phyloP scores from a whole-genome alignment of 257 asterid species.

The Plantago ovata region DNA sequence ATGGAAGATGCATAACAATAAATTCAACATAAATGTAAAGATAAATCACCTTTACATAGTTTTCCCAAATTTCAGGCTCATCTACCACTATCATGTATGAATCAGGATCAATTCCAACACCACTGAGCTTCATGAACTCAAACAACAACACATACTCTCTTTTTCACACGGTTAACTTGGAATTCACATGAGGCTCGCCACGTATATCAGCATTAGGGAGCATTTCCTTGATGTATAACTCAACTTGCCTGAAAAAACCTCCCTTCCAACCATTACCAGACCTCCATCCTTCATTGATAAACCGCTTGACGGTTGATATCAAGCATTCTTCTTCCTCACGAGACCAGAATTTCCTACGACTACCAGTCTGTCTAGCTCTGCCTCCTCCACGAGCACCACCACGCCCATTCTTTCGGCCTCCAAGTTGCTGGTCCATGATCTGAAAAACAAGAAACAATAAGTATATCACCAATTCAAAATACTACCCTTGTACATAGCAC shows the following conservation, averaged over 20 bases:
- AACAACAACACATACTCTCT: neutral
- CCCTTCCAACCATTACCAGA: constrained; percentile 1
- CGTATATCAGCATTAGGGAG: neutral
- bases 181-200: neutral
- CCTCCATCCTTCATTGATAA: constrained; percentile 2
- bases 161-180: neutral
- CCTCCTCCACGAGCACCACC: neutral
- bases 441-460: neutral
- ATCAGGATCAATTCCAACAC: neutral
- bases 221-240: neutral
- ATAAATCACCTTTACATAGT: neutral
- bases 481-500: too few species aligned
- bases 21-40: neutral
- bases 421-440: neutral
- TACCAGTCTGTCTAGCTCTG: neutral
- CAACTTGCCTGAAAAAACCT: neutral
- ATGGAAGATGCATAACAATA: too few species aligned
- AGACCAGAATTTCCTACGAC: neutral
- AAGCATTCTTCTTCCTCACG: neutral
- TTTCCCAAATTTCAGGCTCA: neutral
- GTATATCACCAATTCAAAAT: neutral
- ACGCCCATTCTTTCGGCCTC: neutral
- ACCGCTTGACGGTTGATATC: neutral
- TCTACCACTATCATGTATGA: neutral
- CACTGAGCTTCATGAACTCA: neutral